phyloP scores from a whole-genome alignment of 2,329 filamentous ascomycete genomes.

The Hyphodiscus sp. region DNA sequence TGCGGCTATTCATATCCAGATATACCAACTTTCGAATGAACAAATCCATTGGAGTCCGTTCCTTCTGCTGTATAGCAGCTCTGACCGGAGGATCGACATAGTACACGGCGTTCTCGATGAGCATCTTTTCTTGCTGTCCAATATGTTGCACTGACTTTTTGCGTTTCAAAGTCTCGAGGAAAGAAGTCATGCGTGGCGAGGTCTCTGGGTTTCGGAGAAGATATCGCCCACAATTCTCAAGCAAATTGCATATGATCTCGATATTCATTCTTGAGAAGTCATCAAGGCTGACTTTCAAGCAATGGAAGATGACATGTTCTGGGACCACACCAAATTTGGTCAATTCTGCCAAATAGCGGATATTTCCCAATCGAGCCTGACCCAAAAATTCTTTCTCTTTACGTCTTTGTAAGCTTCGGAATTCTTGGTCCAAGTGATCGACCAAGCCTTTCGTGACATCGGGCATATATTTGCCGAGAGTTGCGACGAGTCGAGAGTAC shows the following conservation, averaged over 20 bases:
- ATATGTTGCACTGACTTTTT: constrained; percentile 96
- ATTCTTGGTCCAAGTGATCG: constrained; percentile 90
- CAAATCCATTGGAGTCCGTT: constrained; percentile 85
- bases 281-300: constrained; percentile 92
- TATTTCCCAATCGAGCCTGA: constrained; percentile 87
- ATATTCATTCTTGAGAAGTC: constrained; percentile 99
- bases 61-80: constrained; percentile 92
- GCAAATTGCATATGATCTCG: constrained; percentile 91
- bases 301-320: constrained; percentile 98
- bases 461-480: constrained; percentile 85
- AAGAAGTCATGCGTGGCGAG: constrained; percentile 84
- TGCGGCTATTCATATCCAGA: constrained; percentile 86
- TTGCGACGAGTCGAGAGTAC: constrained; percentile 90
- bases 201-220: constrained; percentile 89
- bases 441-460: constrained; percentile 91
- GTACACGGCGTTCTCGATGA: constrained; percentile 96
- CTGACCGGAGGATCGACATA: constrained; percentile 94
- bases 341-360: constrained; percentile 94
- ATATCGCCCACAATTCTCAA: constrained; percentile 95
- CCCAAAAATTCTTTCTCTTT: constrained; percentile 98
- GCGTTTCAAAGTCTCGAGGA: constrained; percentile 87
- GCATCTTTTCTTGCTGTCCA: constrained; percentile 92
- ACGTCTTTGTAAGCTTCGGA: constrained; percentile 89
- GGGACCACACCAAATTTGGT: constrained; percentile 98
- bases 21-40: constrained; percentile 93